Base-by-base conservation (phyloP, 2,329 filamentous ascomycete species). In the Rutstroemia sp. region DNA sequence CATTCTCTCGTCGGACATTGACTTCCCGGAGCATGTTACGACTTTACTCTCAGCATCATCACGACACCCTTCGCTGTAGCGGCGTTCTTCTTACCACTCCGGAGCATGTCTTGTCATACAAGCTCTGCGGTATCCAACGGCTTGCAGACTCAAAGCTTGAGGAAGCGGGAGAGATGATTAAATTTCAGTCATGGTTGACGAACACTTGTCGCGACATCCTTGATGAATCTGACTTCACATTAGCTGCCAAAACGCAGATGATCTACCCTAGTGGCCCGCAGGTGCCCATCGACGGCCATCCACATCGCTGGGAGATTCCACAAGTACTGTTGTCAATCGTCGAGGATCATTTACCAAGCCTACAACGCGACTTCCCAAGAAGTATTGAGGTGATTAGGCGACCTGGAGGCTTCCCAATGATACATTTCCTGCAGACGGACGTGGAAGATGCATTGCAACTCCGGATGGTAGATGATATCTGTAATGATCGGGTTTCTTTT, bases 101-200 rank as follows among this genome's bases (percentile, higher is more conserved):
- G 0, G 80, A 83, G 56, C 76, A 82, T 62, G 66, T 79, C 1
- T 63, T 83, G 4, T 83, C 79, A 0, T 80, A 81, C 63, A 74
- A 73, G 53, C 68, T 82, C 1, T 76, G 75, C 51, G 77, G 77
- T 0, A 57, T 77, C 0, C 77, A 82, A 52, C 70, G 71, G 12
- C 62, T 80, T 1, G 73, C 71, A 0, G 73, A 78, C 36, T 65
- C 61, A 1, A 67, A 68, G 2, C 45, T 72, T 1, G 45, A 62
- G 1, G 67, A 76, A 44, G 78, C 74, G 0, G 60, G 54, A 0
- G 44, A 56, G 0, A 75, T 82, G 71, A 67, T 82, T 9, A 67
- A 69, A 2, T 67, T 70, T 0, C 76, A 81, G 47, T 59, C 62
- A 6, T 79, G 74, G 72, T 61, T 82, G 8, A 65, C 73, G 16